A percentile compares a stretch with the other conserved stretches of the same genome.
These are phyloP conservation scores for Polygonum maritimum DNA, from an alignment of 148 eudicot genomes.

Conservation along the genomic window DNA sequence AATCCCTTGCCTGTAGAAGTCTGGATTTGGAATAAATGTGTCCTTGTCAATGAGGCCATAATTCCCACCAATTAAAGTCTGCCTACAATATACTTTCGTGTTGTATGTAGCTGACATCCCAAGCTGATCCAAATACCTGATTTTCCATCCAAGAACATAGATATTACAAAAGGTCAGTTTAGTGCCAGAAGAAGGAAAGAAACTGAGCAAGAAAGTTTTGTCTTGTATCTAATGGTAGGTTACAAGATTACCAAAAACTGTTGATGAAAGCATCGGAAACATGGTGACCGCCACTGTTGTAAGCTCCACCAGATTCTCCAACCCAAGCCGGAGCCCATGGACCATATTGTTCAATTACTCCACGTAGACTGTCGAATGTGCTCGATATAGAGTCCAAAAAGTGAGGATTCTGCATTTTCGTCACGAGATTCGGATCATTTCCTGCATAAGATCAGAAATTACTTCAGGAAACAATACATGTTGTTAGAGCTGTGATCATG, in stretches of 20 bases:
- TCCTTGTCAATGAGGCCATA: constrained; percentile 45
- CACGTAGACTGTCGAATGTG: constrained; percentile 36
- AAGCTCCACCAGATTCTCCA: constrained; percentile 96
- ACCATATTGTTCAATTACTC: constrained; percentile 42
- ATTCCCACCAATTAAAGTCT: constrained; percentile 52
- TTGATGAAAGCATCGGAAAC: constrained; percentile 67
- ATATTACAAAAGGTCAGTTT: constrained; percentile 3
- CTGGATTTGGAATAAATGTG: constrained; percentile 57
- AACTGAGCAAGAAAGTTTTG: not conserved
- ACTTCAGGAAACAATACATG: not conserved
- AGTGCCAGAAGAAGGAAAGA: not conserved
- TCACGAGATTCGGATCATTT: constrained; percentile 48
- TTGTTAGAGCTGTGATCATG: not conserved
- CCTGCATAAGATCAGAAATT: constrained; percentile 36
- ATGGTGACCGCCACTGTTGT: constrained; percentile 68
- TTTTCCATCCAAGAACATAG: constrained; percentile 2
- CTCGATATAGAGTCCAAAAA: constrained; percentile 32
- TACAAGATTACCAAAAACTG: constrained; percentile 69
- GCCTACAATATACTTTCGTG: constrained; percentile 60
- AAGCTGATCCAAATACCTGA: constrained; percentile 66
- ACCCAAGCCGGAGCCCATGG: constrained; percentile 97
- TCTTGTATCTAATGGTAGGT: not conserved
- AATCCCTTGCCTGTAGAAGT: constrained; percentile 42
- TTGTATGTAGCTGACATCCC: constrained; percentile 54
- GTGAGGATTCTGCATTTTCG: constrained; percentile 60